Percentiles rank a stretch among this genome's conserved stretches.
phyloP scores from a whole-genome alignment of 148 eudicot genomes.

The Vaccinium macrocarpon region DNA sequence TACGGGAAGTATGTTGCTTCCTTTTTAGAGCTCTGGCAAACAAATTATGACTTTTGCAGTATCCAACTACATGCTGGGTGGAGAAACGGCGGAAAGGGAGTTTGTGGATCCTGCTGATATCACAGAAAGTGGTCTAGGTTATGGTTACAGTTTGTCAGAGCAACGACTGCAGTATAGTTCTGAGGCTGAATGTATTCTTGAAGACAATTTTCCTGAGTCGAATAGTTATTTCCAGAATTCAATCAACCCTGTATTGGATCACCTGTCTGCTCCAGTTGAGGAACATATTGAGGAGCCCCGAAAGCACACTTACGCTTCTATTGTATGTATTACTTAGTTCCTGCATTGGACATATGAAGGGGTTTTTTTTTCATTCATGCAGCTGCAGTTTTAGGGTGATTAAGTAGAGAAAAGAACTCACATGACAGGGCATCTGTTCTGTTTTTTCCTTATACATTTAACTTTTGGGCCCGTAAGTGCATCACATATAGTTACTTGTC shows the following conservation, averaged over 20 bases:
- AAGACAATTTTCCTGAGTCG: conserved; percentile 48
- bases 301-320: conserved; percentile 96
- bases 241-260: conserved; percentile 43
- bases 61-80: conserved; percentile 63
- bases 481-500: conserved; percentile 2
- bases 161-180: conserved; percentile 55
- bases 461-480: neutral
- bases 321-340: conserved; percentile 50
- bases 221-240: conserved; percentile 71
- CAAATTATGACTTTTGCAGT: conserved; percentile 37
- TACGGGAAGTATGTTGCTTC: neutral
- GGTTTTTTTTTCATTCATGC: no score
- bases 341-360: neutral
- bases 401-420: neutral
- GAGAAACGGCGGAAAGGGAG: conserved; percentile 56
- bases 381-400: neutral
- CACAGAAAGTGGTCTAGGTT: conserved; percentile 17
- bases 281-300: conserved; percentile 75
- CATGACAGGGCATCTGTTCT: neutral
- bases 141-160: conserved; percentile 49
- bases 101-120: conserved; percentile 49
- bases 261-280: conserved; percentile 46
- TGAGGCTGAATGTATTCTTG: conserved; percentile 50
- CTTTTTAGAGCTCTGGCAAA: neutral
- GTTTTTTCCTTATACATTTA: neutral